Evolutionary conservation across 2,329 filamentous ascomycete genomes (phyloP).

Genomic region (Leptographium radiaticola): DNA sequence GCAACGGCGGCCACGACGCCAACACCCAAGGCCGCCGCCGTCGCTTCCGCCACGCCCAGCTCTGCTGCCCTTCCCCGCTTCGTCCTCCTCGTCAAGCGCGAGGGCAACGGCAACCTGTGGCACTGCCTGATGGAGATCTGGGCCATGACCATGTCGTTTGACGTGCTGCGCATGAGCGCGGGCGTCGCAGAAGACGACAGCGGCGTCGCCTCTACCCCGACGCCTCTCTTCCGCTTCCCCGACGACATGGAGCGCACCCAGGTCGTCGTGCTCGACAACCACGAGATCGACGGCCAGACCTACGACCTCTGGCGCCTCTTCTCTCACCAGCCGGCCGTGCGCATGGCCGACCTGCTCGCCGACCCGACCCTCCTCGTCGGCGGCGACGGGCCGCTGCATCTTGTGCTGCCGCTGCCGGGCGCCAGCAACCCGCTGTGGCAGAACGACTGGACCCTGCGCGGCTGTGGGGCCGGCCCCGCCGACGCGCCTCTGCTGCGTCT

Average conservation of each 20-base stretch:
- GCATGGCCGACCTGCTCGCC: conserved; percentile 13
- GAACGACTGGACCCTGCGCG: conserved; percentile 21
- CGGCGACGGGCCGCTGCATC: background rate
- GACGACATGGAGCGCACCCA: conserved; percentile 7
- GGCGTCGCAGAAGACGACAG: background rate
- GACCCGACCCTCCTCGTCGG: background rate
- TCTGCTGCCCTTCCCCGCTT: background rate
- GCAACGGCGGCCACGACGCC: too few species aligned
- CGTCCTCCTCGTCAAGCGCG: conserved; percentile 10
- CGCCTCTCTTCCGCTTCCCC: conserved; percentile 1
- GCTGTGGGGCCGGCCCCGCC: conserved; percentile 13
- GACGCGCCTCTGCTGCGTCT: conserved; percentile 18
- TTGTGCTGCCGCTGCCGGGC: conserved; percentile 27
- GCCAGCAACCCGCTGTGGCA: conserved; percentile 29
- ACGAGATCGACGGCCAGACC: conserved; percentile 19
- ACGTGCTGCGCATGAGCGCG: conserved; percentile 9
- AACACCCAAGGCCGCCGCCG: background rate
- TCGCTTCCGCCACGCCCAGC: background rate
- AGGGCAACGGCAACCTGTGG: conserved; percentile 10
- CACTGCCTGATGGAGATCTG: conserved; percentile 12
- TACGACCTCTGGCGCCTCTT: conserved; percentile 25
- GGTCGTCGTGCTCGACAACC: conserved; percentile 21
- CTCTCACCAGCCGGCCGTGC: conserved; percentile 17
- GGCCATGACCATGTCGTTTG: conserved; percentile 8
- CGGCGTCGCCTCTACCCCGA: background rate